phyloP scores from a whole-genome alignment of 345 rosid genomes.

The Limnanthes douglasii region DNA sequence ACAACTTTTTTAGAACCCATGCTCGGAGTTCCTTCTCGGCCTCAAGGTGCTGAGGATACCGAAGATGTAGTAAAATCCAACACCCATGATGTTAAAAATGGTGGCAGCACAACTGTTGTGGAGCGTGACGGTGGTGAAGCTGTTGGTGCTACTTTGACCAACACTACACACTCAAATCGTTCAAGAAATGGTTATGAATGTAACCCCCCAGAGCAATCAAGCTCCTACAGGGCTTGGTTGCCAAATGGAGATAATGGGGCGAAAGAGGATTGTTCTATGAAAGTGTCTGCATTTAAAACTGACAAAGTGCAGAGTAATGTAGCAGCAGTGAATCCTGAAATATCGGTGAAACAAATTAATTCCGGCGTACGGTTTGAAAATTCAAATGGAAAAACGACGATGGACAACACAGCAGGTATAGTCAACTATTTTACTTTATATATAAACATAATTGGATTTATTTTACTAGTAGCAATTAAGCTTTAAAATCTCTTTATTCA shows the following conservation, averaged over 20 bases:
- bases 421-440: too few species aligned
- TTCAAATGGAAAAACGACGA: slow-evolving; percentile 27
- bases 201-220: slow-evolving; percentile 39
- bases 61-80: slow-evolving; percentile 62
- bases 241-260: slow-evolving; percentile 34
- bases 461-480: too few species aligned
- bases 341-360: slow-evolving; percentile 26
- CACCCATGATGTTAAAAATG: slow-evolving; percentile 28
- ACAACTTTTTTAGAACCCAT: slow-evolving; percentile 84
- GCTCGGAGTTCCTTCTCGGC: slow-evolving; percentile 68
- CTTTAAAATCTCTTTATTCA: too few species aligned
- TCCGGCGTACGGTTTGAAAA: slow-evolving; percentile 16
- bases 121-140: slow-evolving; percentile 55
- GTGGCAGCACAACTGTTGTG: slow-evolving; percentile 21
- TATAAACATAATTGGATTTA: too few species aligned
- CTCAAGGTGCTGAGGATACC: slow-evolving; percentile 74
- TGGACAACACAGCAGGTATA: slow-evolving; percentile 37
- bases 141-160: slow-evolving; percentile 20
- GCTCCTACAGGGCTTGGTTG: slow-evolving; percentile 33
- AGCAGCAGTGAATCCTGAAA: slow-evolving; percentile 27
- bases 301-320: slow-evolving; percentile 21
- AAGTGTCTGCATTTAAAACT: slow-evolving; percentile 18
- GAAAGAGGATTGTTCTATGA: slow-evolving; percentile 30
- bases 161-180: slow-evolving; percentile 35
- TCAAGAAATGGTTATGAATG: slow-evolving; percentile 37